Base-by-base conservation (phyloP, 805 yeast genomes). In the Yueomyces sp. region DNA sequence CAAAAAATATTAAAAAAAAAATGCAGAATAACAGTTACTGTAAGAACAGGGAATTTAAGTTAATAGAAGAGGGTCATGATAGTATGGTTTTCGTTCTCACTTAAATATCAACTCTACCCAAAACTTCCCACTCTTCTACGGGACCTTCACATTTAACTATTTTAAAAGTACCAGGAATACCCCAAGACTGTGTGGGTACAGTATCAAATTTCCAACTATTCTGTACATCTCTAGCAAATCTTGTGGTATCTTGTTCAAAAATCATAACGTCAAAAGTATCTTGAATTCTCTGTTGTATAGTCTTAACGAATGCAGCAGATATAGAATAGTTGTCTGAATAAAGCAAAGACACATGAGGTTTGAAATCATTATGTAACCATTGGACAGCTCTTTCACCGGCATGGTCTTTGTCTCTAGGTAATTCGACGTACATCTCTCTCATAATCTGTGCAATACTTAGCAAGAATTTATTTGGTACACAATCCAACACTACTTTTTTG, bases 111-210 rank as follows among this genome's bases (percentile, higher is more conserved):
- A 57, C 64, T 37, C 56, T 47, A 1, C 86, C 90, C 46, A 82
- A 63, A 1, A 72, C 72, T 37, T 70, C 65, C 94, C 94, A 83
- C 44, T 78, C 73, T 40, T 68, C 72, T 4, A 78, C 78, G 4
- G 81, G 84, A 0, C 90, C 90, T 51, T 76, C 81, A 53, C 87
- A 80, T 26, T 68, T 67, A 5, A 83, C 85, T 43, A 83, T 69
- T 50, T 79, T 74, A 45, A 67, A 54, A 28, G 80, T 66, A 5
- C 81, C 79, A 2, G 85, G 84, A 5, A 80, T 76, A 40, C 69
- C 72, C 92, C 92, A 83, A 3, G 76, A 43, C 2, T 52, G 40
- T 3, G 44, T 34, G 9, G 59, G 52, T 7, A 38, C 41, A 4
- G 46, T 42, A 12, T 44, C 44, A 38, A 59, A 52, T 3, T 44